Percentiles rank a stretch among this genome's conserved stretches.
These are phyloP conservation scores for Myrica gale DNA, from an alignment of 306 rosid genomes.

Conservation along the genomic window DNA sequence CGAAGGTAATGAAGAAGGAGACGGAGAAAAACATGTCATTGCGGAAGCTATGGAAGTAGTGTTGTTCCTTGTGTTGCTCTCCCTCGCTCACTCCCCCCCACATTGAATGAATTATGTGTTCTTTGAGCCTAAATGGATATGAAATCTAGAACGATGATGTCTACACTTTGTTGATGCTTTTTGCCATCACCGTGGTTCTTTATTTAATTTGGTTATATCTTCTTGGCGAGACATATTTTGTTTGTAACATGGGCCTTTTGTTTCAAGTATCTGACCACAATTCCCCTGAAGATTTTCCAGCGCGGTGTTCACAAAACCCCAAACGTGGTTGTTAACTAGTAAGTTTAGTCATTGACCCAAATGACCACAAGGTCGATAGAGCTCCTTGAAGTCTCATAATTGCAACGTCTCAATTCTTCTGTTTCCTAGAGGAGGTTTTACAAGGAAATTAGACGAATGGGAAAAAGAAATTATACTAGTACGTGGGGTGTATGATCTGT, in stretches of 20 bases:
- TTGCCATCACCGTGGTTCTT: neutral
- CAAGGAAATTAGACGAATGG: no score
- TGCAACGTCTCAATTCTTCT: no score
- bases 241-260: neutral
- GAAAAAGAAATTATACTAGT: no score
- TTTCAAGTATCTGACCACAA: neutral
- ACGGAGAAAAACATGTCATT: slow-evolving; percentile 90
- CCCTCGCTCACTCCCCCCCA: neutral
- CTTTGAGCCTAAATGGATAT: neutral
- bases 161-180: neutral
- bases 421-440: no score
- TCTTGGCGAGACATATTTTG: neutral
- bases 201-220: neutral
- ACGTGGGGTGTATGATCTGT: no score
- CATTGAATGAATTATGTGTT: neutral
- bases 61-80: neutral
- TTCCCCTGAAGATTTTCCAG: neutral
- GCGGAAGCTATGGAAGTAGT: slow-evolving; percentile 95
- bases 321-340: no score
- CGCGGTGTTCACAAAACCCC: no score
- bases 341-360: no score
- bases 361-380: no score
- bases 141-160: neutral
- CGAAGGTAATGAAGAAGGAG: slow-evolving; percentile 99
- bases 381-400: no score